Evolutionary conservation across 345 rosid genomes (phyloP), one percentile per base, ranked within the genome.

Genomic region (Fremontodendron californicum): DNA sequence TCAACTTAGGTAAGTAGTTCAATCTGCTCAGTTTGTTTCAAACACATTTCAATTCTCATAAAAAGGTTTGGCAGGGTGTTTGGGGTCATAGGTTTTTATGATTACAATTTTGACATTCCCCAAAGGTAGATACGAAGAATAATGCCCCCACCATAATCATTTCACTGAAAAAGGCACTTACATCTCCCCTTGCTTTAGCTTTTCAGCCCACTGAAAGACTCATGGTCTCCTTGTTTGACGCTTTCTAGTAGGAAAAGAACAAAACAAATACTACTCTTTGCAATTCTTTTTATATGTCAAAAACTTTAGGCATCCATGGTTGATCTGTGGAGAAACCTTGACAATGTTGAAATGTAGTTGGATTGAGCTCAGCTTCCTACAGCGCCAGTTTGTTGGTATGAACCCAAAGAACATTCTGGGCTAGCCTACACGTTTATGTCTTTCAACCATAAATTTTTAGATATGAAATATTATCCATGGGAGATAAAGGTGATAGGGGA

Each of bases 61-160:
- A 13, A 60, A 60, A 7, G 37, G 18, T 58, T 58, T 37, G n/a
- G 64, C 37, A 11, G 37, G 19, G 64, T 5, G 64, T n/a, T n/a
- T n/a, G 57, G 68, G 58, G 31, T 7, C 55, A 40, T 16, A 3
- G 35, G 3, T 33, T 33, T 33, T 33, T 33, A 78, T 57, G 10
- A 71, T 78, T 49, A 63, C 15, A 29, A 13, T 55, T 68, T 75
- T 71, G 79, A 78, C 62, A 57, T 39, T 77, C 67, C 52, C 29
- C 31, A 13, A 33, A 33, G 35, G 35, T 33, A 33, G 35, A 33
- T 33, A 33, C 35, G 35, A 33, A 33, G 35, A 33, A 33, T 33
- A 33, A 33, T 33, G 35, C 35, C 35, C 35, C 1, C 1, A 33
- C 3, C 35, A 3, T 1, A 33, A 3, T 33, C 3, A 33, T 33